These are phyloP conservation scores for Paramecium bursaria DNA, from an alignment of 73 alveolate genomes.

Conservation along the genomic window DNA sequence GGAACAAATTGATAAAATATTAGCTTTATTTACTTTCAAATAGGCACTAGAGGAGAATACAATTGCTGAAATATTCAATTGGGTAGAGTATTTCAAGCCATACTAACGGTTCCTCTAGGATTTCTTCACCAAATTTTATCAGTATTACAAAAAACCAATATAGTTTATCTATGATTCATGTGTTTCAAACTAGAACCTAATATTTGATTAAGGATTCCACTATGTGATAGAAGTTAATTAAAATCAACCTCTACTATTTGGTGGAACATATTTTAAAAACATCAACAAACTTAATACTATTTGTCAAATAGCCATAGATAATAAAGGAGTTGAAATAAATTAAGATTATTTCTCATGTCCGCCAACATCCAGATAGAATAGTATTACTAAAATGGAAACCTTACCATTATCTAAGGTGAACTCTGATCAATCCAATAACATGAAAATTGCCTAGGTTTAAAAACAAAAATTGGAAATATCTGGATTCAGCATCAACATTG, in stretches of 20 bases:
- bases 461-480: constrained; percentile 10
- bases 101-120: too few relatives aligned
- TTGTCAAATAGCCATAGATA: constrained; percentile 13
- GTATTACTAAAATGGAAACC: constrained; percentile 25
- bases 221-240: constrained; percentile 6
- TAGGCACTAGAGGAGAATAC: background rate
- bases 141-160: background rate
- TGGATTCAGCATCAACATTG: constrained; percentile 33
- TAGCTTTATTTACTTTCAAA: background rate
- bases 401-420: constrained; percentile 46
- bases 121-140: too few relatives aligned
- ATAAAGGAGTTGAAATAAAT: constrained; percentile 17
- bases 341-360: constrained; percentile 23
- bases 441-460: constrained; percentile 23
- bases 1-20: constrained; percentile 33
- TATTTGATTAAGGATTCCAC: constrained; percentile 9
- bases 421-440: constrained; percentile 7
- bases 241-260: background rate
- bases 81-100: background rate
- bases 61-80: background rate
- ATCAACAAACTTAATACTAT: constrained; percentile 9
- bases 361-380: background rate
- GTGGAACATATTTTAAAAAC: constrained; percentile 37
- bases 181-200: background rate
- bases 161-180: too few relatives aligned